These are phyloP conservation scores for Lineolata rhizophorae DNA, from an alignment of 495 filamentous ascomycete species.

Conservation along the genomic window DNA sequence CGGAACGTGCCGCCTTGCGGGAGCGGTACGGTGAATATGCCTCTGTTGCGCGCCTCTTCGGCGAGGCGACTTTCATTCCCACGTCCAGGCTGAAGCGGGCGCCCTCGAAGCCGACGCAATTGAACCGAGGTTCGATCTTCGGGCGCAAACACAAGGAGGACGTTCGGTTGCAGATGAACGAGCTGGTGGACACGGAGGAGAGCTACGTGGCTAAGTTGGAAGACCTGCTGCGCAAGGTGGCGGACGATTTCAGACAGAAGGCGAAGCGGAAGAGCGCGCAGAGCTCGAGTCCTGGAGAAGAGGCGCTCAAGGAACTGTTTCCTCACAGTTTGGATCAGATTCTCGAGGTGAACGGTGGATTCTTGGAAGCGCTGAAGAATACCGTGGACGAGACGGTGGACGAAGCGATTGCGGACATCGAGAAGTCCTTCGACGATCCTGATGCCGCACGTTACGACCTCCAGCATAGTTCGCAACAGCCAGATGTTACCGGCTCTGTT, in stretches of 20 bases:
- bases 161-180: constrained; percentile 70
- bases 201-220: constrained; percentile 74
- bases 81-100: constrained; percentile 71
- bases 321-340: constrained; percentile 60
- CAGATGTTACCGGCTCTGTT: constrained; percentile 49
- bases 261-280: constrained; percentile 31
- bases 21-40: constrained; percentile 56
- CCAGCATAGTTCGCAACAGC: constrained; percentile 7
- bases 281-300: constrained; percentile 49
- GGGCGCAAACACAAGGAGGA: constrained; percentile 62
- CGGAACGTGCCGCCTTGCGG: constrained; percentile 32
- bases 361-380: constrained; percentile 48
- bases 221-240: constrained; percentile 55
- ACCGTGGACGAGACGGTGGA: constrained; percentile 69
- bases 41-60: constrained; percentile 51
- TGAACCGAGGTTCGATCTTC: constrained; percentile 51
- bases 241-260: constrained; percentile 47
- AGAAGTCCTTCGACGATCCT: constrained; percentile 6
- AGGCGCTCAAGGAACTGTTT: constrained; percentile 55
- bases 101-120: constrained; percentile 61
- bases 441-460: constrained; percentile 8
- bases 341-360: constrained; percentile 53
- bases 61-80: constrained; percentile 65
- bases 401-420: constrained; percentile 33
- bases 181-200: constrained; percentile 83